Base-by-base conservation (phyloP, 306 rosid genomes). In the Cyamopsis tetragonoloba region DNA sequence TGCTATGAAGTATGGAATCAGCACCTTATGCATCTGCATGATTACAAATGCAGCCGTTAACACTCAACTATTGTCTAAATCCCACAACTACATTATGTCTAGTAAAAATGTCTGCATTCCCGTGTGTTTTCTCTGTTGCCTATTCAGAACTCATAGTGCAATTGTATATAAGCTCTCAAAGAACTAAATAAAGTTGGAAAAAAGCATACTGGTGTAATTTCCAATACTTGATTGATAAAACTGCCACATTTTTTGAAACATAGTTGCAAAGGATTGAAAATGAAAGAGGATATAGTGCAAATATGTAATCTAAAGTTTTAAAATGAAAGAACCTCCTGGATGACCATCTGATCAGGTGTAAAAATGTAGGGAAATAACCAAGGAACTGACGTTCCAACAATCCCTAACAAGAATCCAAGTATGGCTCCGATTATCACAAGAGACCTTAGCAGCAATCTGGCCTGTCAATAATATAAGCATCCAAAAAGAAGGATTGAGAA, bases 1-100 rank as follows among this genome's bases (percentile, higher is more conserved):
- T 30, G 88, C 93, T 62, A 92, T 35, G 17, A 89, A 86, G 83
- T 62, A 92, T 54, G 98, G 98, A 71, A 87, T 75, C 78, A 89
- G 72, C 74, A 92, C 92, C 54, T 39, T 87, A 70, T 89, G 96
- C 96, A 89, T 92, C 96, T 92, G 96, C 73, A 72, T 7, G 48
- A 26, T 70, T 28, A 61, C 57, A 30, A 32, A 35, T 46, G 71
- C 19, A 66, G 24, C 4, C 74, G 44, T 55, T 67, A 50, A 53
- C 47, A 12, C 24, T 48, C n/a, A 56, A 31, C 15, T 49, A 23
- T 35, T 3, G 51, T 28, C 19, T 8, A 51, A 41, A 57, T 31
- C 58, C 11, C 41, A 64, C 13, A 72, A 58, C 35, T 37, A 38
- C 3, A 38, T 30, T 19, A 13, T 58, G 42, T 56, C 27, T 39